Conservation (phyloP, 139 green algal genomes). For the Raphidocelis subcapitata region DNA sequence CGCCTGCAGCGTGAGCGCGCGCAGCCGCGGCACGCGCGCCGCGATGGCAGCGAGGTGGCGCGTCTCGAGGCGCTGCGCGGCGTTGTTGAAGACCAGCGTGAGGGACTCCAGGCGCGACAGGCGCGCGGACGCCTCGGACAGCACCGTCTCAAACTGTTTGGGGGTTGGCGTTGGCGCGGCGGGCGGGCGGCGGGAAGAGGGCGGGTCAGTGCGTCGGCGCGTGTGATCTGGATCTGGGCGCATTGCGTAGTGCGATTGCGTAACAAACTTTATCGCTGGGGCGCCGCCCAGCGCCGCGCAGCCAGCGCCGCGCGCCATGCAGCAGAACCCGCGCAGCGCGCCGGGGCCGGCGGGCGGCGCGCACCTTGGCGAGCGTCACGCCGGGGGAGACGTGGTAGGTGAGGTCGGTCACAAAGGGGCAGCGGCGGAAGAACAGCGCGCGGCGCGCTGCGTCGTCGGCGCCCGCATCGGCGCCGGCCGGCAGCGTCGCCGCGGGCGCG, state of each 20-base stretch:
- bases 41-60: constrained; percentile 18
- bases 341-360: neutral
- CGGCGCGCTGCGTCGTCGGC: neutral
- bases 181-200: neutral
- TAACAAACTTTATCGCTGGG: neutral
- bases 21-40: neutral
- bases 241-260: neutral
- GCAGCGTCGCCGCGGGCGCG: too few relatives aligned
- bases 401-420: constrained; percentile 11
- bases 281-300: too few relatives aligned
- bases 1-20: constrained; percentile 9
- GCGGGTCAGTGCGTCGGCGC: neutral
- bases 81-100: constrained; percentile 24
- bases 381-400: constrained; percentile 26
- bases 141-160: constrained; percentile 20
- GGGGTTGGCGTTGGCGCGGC: neutral
- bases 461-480: neutral
- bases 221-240: neutral
- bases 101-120: constrained; percentile 15
- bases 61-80: constrained; percentile 22
- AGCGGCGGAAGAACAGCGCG: constrained; percentile 18
- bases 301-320: neutral
- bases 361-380: constrained; percentile 15
- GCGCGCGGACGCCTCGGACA: neutral
- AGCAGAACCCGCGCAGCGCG: neutral